These are phyloP conservation scores for Ganoderma boninense DNA, from an alignment of 1,284 basidiomycete species.

Conservation along the genomic window DNA sequence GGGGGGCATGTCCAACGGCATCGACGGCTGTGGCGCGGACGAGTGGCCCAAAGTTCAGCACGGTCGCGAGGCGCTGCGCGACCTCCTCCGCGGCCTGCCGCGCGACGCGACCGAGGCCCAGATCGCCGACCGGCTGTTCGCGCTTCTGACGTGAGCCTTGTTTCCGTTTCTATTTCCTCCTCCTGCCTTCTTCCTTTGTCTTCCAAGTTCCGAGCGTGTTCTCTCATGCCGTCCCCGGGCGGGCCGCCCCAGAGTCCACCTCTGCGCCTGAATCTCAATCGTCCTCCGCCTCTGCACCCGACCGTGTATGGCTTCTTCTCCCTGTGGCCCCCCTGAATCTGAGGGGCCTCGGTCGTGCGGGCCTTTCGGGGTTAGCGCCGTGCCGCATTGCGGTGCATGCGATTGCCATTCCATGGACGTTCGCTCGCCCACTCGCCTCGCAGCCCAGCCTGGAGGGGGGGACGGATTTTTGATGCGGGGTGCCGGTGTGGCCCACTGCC, in stretches of 20 bases:
- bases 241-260: neutral
- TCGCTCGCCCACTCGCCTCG: neutral
- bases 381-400: neutral
- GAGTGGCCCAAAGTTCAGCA: conserved; percentile 78
- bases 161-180: conserved; percentile 16
- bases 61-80: conserved; percentile 58
- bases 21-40: conserved; percentile 63
- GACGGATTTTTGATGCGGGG: neutral
- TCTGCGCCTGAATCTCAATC: neutral
- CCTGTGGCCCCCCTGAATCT: neutral
- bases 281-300: conserved; percentile 7
- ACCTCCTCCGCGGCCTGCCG: conserved; percentile 47
- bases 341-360: neutral
- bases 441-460: too few relatives aligned
- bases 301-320: conserved; percentile 10
- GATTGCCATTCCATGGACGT: neutral
- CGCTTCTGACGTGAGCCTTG: conserved; percentile 67
- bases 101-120: conserved; percentile 54
- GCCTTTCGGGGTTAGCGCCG: neutral
- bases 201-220: neutral
- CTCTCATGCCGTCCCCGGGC: conserved; percentile 2
- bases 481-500: neutral
- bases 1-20: conserved; percentile 76
- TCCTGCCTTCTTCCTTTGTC: conserved; percentile 10
- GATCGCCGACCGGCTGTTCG: conserved; percentile 65